Evolutionary conservation across 192 early-diverging fungal genomes (phyloP).

Genomic region (Entomortierella parvispora): DNA sequence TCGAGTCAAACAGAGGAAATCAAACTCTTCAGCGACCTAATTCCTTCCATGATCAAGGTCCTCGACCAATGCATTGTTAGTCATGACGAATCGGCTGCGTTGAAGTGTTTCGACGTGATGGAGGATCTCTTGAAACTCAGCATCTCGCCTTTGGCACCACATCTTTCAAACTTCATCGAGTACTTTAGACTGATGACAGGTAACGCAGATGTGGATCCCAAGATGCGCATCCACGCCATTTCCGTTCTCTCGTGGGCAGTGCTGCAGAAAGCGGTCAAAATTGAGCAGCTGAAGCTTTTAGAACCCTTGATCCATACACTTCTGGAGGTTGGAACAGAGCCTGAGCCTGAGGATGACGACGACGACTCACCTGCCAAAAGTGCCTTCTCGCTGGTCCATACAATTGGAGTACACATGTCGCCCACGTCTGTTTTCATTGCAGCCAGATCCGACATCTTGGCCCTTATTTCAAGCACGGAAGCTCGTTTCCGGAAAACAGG

Average conservation of each 20-base stretch:
- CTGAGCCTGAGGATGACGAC: slow-evolving; percentile 82
- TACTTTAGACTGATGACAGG: slow-evolving; percentile 80
- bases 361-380: slow-evolving; percentile 83
- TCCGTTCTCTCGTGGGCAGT: slow-evolving; percentile 84
- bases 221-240: slow-evolving; percentile 79
- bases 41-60: slow-evolving; percentile 88
- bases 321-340: slow-evolving; percentile 86
- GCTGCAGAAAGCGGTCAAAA: slow-evolving; percentile 83
- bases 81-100: slow-evolving; percentile 78
- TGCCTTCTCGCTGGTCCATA: slow-evolving; percentile 75
- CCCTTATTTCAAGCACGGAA: slow-evolving; percentile 81
- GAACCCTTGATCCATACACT: slow-evolving; percentile 78
- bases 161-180: slow-evolving; percentile 81
- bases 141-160: slow-evolving; percentile 78
- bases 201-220: slow-evolving; percentile 74
- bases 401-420: slow-evolving; percentile 82
- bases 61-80: slow-evolving; percentile 79
- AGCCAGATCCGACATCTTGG: slow-evolving; percentile 73
- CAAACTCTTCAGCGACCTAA: slow-evolving; percentile 73
- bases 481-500: slow-evolving; percentile 83
- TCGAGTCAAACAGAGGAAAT: slow-evolving; percentile 72
- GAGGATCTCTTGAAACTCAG: slow-evolving; percentile 83
- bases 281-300: slow-evolving; percentile 86
- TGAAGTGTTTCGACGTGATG: slow-evolving; percentile 88
- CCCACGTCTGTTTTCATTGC: slow-evolving; percentile 89